Conservation (phyloP, 2,329 filamentous ascomycete species). For the Xylaria sp. region DNA sequence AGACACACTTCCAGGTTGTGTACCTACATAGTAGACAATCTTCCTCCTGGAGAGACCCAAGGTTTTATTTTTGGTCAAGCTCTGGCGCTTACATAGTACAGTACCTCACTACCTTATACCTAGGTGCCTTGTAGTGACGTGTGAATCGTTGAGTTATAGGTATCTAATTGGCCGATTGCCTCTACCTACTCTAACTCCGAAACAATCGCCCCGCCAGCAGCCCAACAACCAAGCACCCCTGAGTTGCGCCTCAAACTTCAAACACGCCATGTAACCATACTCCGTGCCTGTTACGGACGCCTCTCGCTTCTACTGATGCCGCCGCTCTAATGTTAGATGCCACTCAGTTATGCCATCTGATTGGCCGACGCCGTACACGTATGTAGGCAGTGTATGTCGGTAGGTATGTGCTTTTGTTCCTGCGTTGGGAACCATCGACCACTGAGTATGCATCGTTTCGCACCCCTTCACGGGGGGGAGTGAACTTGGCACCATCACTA, state of each 20-base stretch:
- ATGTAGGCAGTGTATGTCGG: too few species aligned
- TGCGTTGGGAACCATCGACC: slow-evolving; percentile 18
- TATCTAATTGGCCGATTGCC: slow-evolving; percentile 4
- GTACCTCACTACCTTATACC: too few species aligned
- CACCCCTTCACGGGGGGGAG: neutral
- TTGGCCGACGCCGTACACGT: slow-evolving; percentile 9
- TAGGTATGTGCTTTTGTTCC: slow-evolving; percentile 2
- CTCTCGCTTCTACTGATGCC: neutral
- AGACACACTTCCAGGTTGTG: too few species aligned
- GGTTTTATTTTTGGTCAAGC: too few species aligned
- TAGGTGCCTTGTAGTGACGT: neutral
- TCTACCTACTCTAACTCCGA: slow-evolving; percentile 12
- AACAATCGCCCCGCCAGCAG: slow-evolving; percentile 19
- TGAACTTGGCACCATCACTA: neutral
- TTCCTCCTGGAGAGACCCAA: too few species aligned
- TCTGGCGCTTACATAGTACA: neutral
- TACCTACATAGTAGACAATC: too few species aligned
- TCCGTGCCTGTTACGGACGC: slow-evolving; percentile 26
- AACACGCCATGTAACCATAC: slow-evolving; percentile 25
- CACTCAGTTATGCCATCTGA: neutral
- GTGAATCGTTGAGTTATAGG: neutral
- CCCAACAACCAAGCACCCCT: slow-evolving; percentile 10
- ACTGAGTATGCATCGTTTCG: neutral
- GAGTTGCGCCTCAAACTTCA: slow-evolving; percentile 20
- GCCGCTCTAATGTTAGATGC: too few species aligned